A percentile compares a stretch with the other conserved stretches of the same genome.
phyloP scores from a whole-genome alignment of 805 yeast species.

The Pichia insulana region DNA sequence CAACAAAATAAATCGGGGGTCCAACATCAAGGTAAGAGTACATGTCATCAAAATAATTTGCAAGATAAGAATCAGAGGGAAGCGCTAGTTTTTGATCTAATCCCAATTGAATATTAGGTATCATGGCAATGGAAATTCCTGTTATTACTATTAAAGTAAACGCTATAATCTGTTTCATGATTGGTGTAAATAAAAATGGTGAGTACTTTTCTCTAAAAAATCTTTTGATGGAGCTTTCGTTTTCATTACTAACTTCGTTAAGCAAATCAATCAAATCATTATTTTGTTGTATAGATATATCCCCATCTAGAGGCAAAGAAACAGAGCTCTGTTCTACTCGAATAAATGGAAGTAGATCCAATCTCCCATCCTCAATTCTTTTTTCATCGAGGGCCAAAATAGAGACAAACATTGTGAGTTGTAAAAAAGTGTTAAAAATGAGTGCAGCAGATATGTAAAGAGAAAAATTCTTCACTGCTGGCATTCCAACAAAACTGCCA shows the following conservation, averaged over 20 bases:
- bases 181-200: conserved; percentile 44
- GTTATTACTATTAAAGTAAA: conserved; percentile 52
- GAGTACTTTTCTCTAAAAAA: conserved; percentile 45
- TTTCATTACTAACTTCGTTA: conserved; percentile 12
- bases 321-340: conserved; percentile 2
- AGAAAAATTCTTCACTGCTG: conserved; percentile 93
- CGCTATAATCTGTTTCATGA: conserved; percentile 40
- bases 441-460: conserved; percentile 84
- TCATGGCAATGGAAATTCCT: conserved; percentile 55
- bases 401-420: conserved; percentile 73
- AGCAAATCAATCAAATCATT: conserved; percentile 10
- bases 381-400: conserved; percentile 59
- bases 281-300: not conserved
- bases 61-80: conserved; percentile 74
- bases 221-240: conserved; percentile 28
- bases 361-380: conserved; percentile 47
- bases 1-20: conserved; percentile 85
- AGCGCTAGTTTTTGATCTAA: conserved; percentile 85
- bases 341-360: conserved; percentile 57
- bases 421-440: conserved; percentile 63
- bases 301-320: conserved; percentile 12
- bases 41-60: conserved; percentile 71
- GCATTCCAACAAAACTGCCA: conserved; percentile 83
- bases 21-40: conserved; percentile 73
- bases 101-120: conserved; percentile 70